These are phyloP conservation scores for Colletotrichum navitas DNA, from an alignment of 2,329 filamentous ascomycete species.

Conservation along the genomic window DNA sequence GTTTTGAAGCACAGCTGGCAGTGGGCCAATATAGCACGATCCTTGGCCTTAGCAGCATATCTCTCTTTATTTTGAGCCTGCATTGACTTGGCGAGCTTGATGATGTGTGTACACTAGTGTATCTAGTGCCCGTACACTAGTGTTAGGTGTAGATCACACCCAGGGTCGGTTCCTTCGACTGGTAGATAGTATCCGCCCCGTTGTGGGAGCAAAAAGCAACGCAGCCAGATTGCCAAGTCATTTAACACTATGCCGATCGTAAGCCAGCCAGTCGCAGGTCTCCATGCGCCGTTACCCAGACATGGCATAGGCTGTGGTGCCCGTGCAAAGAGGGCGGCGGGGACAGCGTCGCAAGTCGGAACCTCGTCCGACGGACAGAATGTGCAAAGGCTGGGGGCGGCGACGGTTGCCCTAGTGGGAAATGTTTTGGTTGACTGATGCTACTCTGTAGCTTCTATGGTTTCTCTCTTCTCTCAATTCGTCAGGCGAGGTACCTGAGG, in stretches of 20 bases:
- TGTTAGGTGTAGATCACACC: constrained; percentile 5
- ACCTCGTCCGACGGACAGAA: constrained; percentile 20
- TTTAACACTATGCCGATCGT: constrained; percentile 31
- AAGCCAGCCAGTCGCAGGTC: constrained; percentile 27
- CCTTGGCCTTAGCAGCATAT: constrained; percentile 25
- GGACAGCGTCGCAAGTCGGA: constrained; percentile 29
- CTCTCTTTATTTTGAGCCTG: constrained; percentile 11
- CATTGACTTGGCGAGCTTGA: not conserved
- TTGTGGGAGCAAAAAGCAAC: not conserved
- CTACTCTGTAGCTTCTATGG: not conserved
- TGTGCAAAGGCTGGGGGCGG: constrained; percentile 12
- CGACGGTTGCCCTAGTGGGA: constrained; percentile 5
- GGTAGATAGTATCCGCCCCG: constrained; percentile 7
- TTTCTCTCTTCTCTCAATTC: not conserved
- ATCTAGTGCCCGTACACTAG: not conserved
- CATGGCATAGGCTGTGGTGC: constrained; percentile 13
- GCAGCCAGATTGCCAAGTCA: not conserved
- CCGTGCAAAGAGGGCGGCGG: constrained; percentile 16
- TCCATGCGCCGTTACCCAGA: constrained; percentile 16
- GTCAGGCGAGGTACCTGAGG: not conserved
- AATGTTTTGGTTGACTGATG: not conserved
- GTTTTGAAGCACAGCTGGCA: constrained; percentile 30
- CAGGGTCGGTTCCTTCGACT: not conserved
- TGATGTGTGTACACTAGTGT: not conserved
- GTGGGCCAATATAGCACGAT: constrained; percentile 13